A percentile compares a stretch with the other conserved stretches of the same genome.
phyloP scores from a whole-genome alignment of 257 asterid species.

The Lycium barbarum region DNA sequence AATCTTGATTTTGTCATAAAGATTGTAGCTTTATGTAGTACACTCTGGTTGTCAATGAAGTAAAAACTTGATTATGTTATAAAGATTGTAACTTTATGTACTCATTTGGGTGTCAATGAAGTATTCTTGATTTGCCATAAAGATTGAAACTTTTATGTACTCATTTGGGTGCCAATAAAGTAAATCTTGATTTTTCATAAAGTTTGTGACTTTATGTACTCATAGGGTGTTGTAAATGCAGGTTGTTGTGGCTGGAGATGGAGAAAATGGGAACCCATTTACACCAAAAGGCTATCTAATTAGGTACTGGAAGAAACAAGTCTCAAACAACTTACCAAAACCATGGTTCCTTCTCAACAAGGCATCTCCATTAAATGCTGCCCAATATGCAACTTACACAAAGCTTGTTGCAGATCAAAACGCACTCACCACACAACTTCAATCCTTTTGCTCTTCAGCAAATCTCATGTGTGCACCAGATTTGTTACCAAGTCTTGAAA shows the following conservation, averaged over 20 bases:
- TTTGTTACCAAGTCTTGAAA: slow-evolving; percentile 36
- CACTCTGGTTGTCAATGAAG: background rate
- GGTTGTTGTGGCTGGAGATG: slow-evolving; percentile 47
- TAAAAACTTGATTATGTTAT: background rate
- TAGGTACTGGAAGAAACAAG: slow-evolving; percentile 71
- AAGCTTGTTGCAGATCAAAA: slow-evolving; percentile 39
- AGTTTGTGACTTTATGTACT: background rate
- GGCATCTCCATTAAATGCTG: slow-evolving; percentile 68
- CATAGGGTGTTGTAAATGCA: slow-evolving; percentile 43
- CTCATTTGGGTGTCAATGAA: background rate
- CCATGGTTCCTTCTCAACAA: slow-evolving; percentile 60
- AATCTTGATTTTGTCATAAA: background rate
- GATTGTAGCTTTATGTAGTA: background rate
- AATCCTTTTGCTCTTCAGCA: slow-evolving; percentile 37
- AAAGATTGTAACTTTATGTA: background rate
- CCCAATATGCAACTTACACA: slow-evolving; percentile 57
- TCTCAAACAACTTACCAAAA: slow-evolving; percentile 61
- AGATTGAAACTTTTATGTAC: background rate
- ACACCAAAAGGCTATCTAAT: slow-evolving; percentile 58
- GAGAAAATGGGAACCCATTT: slow-evolving; percentile 50
- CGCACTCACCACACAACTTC: slow-evolving; percentile 35
- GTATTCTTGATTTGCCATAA: background rate
- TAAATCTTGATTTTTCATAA: background rate
- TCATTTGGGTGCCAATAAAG: background rate
- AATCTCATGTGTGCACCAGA: slow-evolving; percentile 41